These are phyloP conservation scores for Pouteria glomerata DNA, from an alignment of 148 eudicot genomes.

Conservation along the genomic window DNA sequence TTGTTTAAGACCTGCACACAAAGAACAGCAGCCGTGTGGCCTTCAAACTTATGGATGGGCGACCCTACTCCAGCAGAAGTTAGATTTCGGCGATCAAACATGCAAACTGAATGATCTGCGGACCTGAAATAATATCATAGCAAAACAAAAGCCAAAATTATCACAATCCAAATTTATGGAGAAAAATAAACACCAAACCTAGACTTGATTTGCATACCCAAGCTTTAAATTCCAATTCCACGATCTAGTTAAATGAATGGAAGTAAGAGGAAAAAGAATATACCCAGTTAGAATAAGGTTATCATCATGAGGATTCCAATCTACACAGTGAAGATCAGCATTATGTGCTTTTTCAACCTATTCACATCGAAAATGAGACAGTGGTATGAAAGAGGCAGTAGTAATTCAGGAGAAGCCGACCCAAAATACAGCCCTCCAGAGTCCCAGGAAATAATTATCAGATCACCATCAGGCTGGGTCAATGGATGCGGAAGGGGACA, in stretches of 20 bases:
- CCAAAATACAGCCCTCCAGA: not conserved
- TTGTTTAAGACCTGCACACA: constrained; percentile 71
- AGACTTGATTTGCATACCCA: not conserved
- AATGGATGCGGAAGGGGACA: no score
- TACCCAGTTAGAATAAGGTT: constrained; percentile 92
- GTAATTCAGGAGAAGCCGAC: not conserved
- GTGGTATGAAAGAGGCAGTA: constrained; percentile 1
- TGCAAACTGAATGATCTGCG: constrained; percentile 73
- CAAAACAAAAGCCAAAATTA: constrained; percentile 4
- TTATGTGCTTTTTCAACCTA: constrained; percentile 94
- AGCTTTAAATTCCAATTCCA: not conserved
- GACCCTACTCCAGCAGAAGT: constrained; percentile 61
- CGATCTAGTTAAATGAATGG: not conserved
- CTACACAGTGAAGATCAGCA: constrained; percentile 96
- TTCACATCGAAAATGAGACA: not conserved
- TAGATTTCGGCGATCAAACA: constrained; percentile 83
- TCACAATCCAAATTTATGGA: not conserved
- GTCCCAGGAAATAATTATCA: not conserved
- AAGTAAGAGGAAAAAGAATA: constrained; percentile 4
- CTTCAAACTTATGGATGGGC: constrained; percentile 81
- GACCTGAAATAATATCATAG: constrained; percentile 49
- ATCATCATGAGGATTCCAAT: constrained; percentile 85
- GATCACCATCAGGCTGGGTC: no score
- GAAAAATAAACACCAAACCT: not conserved
- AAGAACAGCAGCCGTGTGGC: constrained; percentile 87